Evolutionary conservation across 331 rosid genomes (phyloP).

Genomic region (Acacia pycnantha): DNA sequence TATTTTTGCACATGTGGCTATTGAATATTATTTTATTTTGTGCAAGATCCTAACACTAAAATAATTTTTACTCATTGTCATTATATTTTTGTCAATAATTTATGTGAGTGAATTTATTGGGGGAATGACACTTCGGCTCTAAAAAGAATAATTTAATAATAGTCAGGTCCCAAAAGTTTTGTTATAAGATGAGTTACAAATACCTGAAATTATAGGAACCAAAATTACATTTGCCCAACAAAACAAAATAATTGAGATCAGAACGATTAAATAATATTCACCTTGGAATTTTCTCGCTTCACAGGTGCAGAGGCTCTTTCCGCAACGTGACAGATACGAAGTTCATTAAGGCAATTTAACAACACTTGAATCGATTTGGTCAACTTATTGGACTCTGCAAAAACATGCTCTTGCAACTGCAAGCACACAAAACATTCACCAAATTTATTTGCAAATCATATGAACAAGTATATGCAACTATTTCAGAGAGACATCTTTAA

Average conservation of each 20-base stretch:
- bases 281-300: conserved; percentile 71
- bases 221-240: not conserved
- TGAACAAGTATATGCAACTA: not conserved
- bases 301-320: conserved; percentile 44
- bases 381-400: conserved; percentile 69
- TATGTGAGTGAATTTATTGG: no score
- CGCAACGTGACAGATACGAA: conserved; percentile 68
- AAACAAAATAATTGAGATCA: conserved; percentile 4
- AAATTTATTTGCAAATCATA: not conserved
- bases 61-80: no score
- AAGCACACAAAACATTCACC: conserved; percentile 29
- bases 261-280: conserved; percentile 17
- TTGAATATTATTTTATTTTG: no score
- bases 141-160: no score
- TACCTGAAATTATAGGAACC: not conserved
- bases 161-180: no score
- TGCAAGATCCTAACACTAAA: no score
- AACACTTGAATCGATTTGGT: conserved; percentile 83
- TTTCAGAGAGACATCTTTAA: not conserved
- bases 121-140: no score
- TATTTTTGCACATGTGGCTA: no score
- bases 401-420: conserved; percentile 86
- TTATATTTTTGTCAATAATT: no score
- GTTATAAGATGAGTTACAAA: no score
- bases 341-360: conserved; percentile 87